These are phyloP conservation scores for Saraca asoca DNA, from an alignment of 331 rosid genomes.

Conservation along the genomic window DNA sequence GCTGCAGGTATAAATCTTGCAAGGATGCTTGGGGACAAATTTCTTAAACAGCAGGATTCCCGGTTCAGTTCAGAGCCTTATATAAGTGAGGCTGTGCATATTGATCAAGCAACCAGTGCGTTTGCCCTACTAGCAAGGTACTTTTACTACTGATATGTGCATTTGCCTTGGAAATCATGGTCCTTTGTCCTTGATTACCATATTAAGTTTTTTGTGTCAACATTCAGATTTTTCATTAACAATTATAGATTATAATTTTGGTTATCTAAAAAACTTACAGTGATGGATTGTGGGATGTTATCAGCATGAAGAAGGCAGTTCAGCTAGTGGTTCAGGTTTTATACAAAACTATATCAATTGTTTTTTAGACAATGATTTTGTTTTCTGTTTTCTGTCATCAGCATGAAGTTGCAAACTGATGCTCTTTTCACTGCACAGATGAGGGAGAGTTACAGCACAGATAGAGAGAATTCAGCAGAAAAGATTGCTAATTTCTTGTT, in stretches of 20 bases:
- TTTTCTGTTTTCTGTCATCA: not conserved
- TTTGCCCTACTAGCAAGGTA: constrained; percentile 93
- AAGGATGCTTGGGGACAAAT: constrained; percentile 98
- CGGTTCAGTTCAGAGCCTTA: constrained; percentile 94
- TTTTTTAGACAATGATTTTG: not conserved
- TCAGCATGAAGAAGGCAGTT: constrained; percentile 69
- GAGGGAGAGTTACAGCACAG: constrained; percentile 56
- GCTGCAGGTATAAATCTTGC: constrained; percentile 91
- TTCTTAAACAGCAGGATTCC: constrained; percentile 89
- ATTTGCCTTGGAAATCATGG: not conserved
- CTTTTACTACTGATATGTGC: constrained; percentile 29
- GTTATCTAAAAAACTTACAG: constrained; percentile 49
- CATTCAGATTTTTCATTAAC: constrained; percentile 17
- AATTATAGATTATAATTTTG: constrained; percentile 17
- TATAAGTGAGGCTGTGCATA: constrained; percentile 70
- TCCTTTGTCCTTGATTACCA: constrained; percentile 13
- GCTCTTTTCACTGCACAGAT: constrained; percentile 47
- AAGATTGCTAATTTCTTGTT: constrained; percentile 77
- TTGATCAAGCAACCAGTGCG: constrained; percentile 57
- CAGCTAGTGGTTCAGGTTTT: constrained; percentile 83
- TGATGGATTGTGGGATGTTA: constrained; percentile 97
- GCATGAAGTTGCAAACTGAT: constrained; percentile 34
- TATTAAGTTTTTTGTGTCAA: constrained; percentile 21
- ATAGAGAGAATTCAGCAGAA: constrained; percentile 62
- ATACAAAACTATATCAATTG: constrained; percentile 5